Base-by-base conservation (phyloP, 202 grass and related monocot species). In the Brachypodium distachyon region DNA sequence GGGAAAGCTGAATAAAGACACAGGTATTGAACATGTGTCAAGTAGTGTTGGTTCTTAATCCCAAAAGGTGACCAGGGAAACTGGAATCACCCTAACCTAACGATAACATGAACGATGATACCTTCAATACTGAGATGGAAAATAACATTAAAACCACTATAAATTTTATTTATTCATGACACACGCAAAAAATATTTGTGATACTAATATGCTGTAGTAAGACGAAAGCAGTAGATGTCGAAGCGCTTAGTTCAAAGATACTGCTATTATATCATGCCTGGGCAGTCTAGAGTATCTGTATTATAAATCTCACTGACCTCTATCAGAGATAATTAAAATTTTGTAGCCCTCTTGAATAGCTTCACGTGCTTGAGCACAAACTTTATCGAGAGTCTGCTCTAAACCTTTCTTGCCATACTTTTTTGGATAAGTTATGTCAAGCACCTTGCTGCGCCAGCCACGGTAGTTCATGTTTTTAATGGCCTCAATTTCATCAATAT, bases 401-500 rank as follows among this genome's bases (percentile, higher is more conserved):
- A 99, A 74, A 53, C 96, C 96, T 22, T 81, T 87, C 65, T 78
- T 77, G 60, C 92, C 96, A 87, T 44, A 87, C 22, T 82, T 84
- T 74, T 91, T 99, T 12, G 85, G 85, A 78, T 99, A 96, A 72
- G 92, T 96, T 53, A 92, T 90, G 52, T 99, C 81, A 0, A 99
- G 92, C 47, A 99, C 90, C 79, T 96, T 99, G 70, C 89, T 96
- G 46, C 46, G 84, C 96, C 96, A 99, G 70, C 92, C 92, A 57
- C 83, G 88, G 56, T 96, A 93, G 47, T 99, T 84, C 92, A 96
- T 99, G 61, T 87, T 99, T 76, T 99, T 99, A 12, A 99, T 81
- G 71, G 96, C 86, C 70, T 99, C 96, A 83, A 99, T 99, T 93
- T 99, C 92, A 80, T 96, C 83, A 60, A 90, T 73, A 31, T 89